Evolutionary conservation across 2,329 filamentous ascomycete species (phyloP), one percentile per base, ranked within the genome.

Genomic region (Parastagonospora nodorum): DNA sequence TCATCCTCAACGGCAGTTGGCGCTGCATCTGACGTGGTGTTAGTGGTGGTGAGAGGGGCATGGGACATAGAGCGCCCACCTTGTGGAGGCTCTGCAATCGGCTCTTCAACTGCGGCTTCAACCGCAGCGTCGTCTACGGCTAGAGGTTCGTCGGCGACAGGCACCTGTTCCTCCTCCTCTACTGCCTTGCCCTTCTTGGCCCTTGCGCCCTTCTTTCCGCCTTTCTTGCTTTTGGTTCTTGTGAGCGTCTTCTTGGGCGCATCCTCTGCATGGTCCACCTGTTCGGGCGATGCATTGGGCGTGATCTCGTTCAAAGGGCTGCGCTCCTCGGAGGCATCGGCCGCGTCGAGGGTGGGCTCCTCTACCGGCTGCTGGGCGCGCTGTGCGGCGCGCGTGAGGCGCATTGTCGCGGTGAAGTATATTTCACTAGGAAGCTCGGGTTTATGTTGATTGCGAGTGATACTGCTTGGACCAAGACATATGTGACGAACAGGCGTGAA

Each of bases 331-430:
- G 55, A 54, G 42, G 48, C 45, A 19, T 65, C 59, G 30, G 64
- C 59, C 51, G 70, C 58, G 42, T 73, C 73, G 31, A 33, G 32
- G 45, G 65, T 52, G 8, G 71, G 66, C 47, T 75, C 71, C 51
- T 73, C 69, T 33, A 67, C 63, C 62, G 71, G 64, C 46, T 75
- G 61, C 43, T 75, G 73, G 50, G 75, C 73, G 63, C 75, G 68
- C 57, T 73, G 66, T 40, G 73, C 73, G 31, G 76, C 74, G 51
- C 77, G 74, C 47, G 77, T 79, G 53, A 78, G 67, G 67, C 77
- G 76, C 71, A 74, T 74, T 32, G 52, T 63, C 38, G 41, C 54
- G 47, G 14, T 32, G 10, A 39, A 41, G 33, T 39, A 31, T 40
- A 50, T n/a, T 32, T 28, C 35, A 29, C n/a, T 27, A 35, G 44